Conservation (phyloP, 345 rosid species). For the Reutealis trisperma region DNA sequence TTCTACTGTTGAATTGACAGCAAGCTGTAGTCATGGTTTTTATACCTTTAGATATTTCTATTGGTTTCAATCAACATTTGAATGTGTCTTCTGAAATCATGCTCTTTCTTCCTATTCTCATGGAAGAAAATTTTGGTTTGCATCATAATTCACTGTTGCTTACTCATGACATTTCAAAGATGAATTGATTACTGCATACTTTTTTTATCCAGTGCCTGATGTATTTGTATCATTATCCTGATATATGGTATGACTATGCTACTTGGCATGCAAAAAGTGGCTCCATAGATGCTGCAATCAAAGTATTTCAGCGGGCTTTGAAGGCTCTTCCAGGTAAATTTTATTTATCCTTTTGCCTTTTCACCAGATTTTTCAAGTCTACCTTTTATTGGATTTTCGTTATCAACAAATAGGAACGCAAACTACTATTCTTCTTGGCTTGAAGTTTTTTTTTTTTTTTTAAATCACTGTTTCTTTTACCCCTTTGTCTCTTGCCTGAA, state of each 20-base stretch:
- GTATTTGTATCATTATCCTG: conserved; percentile 94
- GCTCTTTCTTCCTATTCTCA: neutral
- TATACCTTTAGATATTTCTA: neutral
- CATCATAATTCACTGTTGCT: neutral
- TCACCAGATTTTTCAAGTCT: neutral
- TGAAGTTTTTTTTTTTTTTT: neutral
- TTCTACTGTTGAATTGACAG: neutral
- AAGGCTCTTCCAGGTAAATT: conserved; percentile 88
- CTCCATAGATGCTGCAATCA: conserved; percentile 77
- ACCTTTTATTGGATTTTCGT: neutral
- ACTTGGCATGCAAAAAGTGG: conserved; percentile 92
- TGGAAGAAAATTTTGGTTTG: neutral
- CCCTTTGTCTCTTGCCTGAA: neutral
- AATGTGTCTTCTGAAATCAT: neutral
- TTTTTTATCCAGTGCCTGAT: conserved; percentile 71
- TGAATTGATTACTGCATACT: conserved; percentile 24
- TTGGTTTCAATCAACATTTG: neutral
- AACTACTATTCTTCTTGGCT: neutral
- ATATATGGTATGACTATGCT: conserved; percentile 94
- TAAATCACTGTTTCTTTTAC: conserved; percentile 1
- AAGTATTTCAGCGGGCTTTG: conserved; percentile 92
- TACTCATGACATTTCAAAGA: neutral
- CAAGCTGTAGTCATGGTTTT: neutral
- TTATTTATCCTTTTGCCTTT: conserved; percentile 19
- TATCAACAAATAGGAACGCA: neutral